Percentiles rank a stretch among this genome's conserved stretches.
These are phyloP conservation scores for Ganoderma sp. DNA, from an alignment of 1,284 basidiomycete genomes.

Conservation along the genomic window DNA sequence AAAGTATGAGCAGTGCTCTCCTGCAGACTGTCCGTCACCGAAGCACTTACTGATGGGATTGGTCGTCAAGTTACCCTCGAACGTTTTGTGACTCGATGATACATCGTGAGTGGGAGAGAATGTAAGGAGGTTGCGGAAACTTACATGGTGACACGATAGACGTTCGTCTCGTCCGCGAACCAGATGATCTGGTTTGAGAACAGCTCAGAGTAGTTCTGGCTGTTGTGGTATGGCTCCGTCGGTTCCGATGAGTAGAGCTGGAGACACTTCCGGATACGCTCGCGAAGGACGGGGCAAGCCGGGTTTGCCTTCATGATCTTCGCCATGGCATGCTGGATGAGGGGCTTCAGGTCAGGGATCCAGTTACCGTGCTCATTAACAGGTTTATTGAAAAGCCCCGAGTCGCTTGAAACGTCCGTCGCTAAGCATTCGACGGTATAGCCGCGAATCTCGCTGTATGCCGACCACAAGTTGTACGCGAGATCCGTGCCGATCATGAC, in stretches of 20 bases:
- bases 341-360: slow-evolving; percentile 99
- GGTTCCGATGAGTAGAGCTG: slow-evolving; percentile 99
- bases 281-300: slow-evolving; percentile 96
- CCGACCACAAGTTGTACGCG: slow-evolving; percentile 99
- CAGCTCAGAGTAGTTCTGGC: slow-evolving; percentile 95
- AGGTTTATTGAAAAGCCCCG: too few species aligned
- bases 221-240: slow-evolving; percentile 98
- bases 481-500: slow-evolving; percentile 98
- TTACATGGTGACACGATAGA: slow-evolving; percentile 97
- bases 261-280: slow-evolving; percentile 98
- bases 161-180: slow-evolving; percentile 99
- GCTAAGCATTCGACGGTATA: too few species aligned
- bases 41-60: slow-evolving; percentile 89
- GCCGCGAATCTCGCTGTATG: slow-evolving; percentile 47
- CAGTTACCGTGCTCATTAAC: slow-evolving; percentile 78
- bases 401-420: too few species aligned
- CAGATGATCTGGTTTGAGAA: slow-evolving; percentile 99
- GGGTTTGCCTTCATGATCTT: slow-evolving; percentile 99
- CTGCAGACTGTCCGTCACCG: slow-evolving; percentile 8
- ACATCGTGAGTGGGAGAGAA: slow-evolving; percentile 10
- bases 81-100: slow-evolving; percentile 86
- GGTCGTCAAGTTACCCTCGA: slow-evolving; percentile 99
- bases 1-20: not conserved
- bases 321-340: slow-evolving; percentile 98
- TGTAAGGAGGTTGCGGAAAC: slow-evolving; percentile 31